A percentile compares a stretch with the other conserved stretches of the same genome.
These are phyloP conservation scores for Aspergillus proliferans DNA, from an alignment of 2,329 filamentous ascomycete species.

Conservation along the genomic window DNA sequence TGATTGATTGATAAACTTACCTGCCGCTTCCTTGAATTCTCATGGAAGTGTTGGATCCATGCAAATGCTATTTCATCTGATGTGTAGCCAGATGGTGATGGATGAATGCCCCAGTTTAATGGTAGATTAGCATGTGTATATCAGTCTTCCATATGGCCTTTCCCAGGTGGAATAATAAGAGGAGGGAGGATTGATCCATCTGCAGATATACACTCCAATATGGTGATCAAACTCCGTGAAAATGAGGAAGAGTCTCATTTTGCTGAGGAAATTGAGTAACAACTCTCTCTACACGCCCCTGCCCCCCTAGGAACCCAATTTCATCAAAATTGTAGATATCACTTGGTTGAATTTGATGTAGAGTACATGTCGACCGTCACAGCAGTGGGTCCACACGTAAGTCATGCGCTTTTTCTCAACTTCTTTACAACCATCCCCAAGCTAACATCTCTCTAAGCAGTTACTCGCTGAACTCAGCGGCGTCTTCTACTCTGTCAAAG, in stretches of 20 bases:
- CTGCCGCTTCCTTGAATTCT: too few relatives aligned
- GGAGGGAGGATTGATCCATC: too few relatives aligned
- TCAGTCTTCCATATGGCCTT: too few relatives aligned
- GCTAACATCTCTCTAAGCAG: slow-evolving; percentile 15
- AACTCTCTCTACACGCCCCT: neutral
- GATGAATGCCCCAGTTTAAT: too few relatives aligned
- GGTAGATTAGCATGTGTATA: too few relatives aligned
- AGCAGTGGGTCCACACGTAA: slow-evolving; percentile 77
- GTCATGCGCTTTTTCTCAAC: slow-evolving; percentile 9
- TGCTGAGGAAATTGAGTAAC: neutral
- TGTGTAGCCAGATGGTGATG: too few relatives aligned
- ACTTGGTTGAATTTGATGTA: slow-evolving; percentile 5
- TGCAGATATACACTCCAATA: too few relatives aligned
- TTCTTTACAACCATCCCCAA: neutral
- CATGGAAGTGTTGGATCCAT: too few relatives aligned
- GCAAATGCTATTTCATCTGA: too few relatives aligned
- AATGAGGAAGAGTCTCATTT: neutral
- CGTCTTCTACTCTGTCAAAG: slow-evolving; percentile 95
- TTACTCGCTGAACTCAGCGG: slow-evolving; percentile 96
- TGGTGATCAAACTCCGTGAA: neutral
- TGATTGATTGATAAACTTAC: too few relatives aligned
- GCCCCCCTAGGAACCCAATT: neutral
- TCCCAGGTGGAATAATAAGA: too few relatives aligned
- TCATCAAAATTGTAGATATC: neutral
- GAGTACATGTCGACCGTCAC: slow-evolving; percentile 99